Conservation (phyloP, 1,284 basidiomycete genomes). For the Heliocybe sulcata region DNA sequence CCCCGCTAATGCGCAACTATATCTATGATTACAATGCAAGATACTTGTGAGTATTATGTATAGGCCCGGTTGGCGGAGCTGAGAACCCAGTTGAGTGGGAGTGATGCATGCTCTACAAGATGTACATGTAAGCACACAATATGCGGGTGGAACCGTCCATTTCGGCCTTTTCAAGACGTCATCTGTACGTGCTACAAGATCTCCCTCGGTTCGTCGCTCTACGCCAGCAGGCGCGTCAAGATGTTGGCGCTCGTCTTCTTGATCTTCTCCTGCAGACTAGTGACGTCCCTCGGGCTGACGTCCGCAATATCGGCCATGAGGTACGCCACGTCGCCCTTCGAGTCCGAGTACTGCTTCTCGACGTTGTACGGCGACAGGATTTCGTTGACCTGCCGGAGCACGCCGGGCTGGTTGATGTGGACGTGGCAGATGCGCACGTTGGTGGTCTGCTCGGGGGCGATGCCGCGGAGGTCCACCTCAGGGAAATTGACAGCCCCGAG, state of each 20-base stretch:
- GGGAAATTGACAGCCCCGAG: constrained; percentile 98
- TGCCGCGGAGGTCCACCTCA: constrained; percentile 93
- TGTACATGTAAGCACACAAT: constrained; percentile 11
- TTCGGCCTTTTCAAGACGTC: constrained; percentile 17
- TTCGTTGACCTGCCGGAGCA: constrained; percentile 93
- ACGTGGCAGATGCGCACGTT: constrained; percentile 93
- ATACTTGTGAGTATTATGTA: not conserved
- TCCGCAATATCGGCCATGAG: constrained; percentile 94
- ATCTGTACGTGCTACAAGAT: not conserved
- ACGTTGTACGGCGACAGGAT: constrained; percentile 93
- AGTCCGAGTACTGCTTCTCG: constrained; percentile 98
- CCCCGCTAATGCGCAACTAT: constrained; percentile 7
- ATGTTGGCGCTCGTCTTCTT: constrained; percentile 81
- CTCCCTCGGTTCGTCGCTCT: constrained; percentile 7
- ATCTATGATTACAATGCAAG: constrained; percentile 3
- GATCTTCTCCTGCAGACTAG: constrained; percentile 80
- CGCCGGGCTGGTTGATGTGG: constrained; percentile 97
- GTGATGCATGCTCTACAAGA: constrained; percentile 6
- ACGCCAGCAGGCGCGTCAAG: constrained; percentile 78
- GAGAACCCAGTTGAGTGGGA: constrained; percentile 30
- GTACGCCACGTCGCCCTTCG: constrained; percentile 92
- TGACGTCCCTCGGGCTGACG: constrained; percentile 80
- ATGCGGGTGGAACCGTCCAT: constrained; percentile 23
- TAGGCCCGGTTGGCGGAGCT: constrained; percentile 9
- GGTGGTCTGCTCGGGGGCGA: constrained; percentile 77